Evolutionary conservation across 352 stramenopile genomes (phyloP), one percentile per base, ranked within the genome.

Genomic region (Phytophthora pseudosyringae): DNA sequence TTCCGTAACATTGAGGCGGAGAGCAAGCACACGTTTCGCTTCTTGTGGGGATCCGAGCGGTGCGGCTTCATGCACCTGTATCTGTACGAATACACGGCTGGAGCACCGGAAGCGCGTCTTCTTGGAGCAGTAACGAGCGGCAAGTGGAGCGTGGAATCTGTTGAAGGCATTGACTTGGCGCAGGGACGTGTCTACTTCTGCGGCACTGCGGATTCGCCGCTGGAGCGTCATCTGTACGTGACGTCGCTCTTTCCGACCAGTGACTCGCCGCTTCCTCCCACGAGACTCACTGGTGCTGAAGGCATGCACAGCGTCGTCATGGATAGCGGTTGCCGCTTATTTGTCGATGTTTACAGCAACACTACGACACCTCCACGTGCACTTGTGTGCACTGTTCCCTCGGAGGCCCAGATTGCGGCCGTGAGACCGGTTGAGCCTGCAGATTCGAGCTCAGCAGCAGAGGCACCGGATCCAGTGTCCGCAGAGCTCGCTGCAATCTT

Each of bases 51-150:
- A 10, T 98, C 89, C 1, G 96, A 99, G 78, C 76, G 94, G 40
- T 88, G 78, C 28, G 96, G 96, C n/a, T 98, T 89, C 67, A 96
- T 93, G 80, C 96, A 99, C 58, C 69, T 99, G 44, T 99, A 99
- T 76, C 72, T 99, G 52, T 99, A 99, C 73, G 95, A 96, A 57
- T 98, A 90, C 63, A 71, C 66, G 33, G 58, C 80, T 29, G 60
- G 71, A 21, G 69, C 73, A 3, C 48, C 57, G 1, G 67, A 50
- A 28, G 73, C 81, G 7, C 70, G 81, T 32, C 59, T 88, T 7
- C 50, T 95, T 28, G 82, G 79, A 1, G 65, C 85, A 33, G 69
- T 95, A 25, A 95, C 87, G 35, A 75, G 69, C 29, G 88, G 86
- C 28, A 57, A 79, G 9, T 93, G 84, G 81, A 85, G 75, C 63